Percentiles rank a stretch among this genome's conserved stretches.
Evolutionary conservation across 768 basidiomycete species (phyloP).

Genomic region (Botryobasidium botryosum): DNA sequence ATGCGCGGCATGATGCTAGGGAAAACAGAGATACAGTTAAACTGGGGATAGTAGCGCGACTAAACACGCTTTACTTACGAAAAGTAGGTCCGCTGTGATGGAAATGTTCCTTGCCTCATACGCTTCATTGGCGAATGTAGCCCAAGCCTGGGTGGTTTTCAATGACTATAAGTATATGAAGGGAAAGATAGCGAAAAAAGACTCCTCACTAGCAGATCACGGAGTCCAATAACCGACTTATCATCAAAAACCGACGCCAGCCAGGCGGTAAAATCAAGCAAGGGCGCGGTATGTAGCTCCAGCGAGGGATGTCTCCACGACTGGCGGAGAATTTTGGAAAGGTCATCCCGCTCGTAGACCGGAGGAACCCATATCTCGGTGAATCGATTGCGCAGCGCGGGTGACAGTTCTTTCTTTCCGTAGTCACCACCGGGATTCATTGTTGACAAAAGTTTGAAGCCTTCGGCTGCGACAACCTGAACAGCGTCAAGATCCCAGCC

Average conservation of each 20-base stretch:
- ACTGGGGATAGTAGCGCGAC: background rate
- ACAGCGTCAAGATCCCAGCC: constrained; percentile 54
- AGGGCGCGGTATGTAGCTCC: constrained; percentile 33
- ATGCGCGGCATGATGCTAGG: constrained; percentile 77
- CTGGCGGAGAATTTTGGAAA: constrained; percentile 56
- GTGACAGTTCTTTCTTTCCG: constrained; percentile 96
- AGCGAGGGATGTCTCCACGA: constrained; percentile 48
- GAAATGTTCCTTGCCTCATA: constrained; percentile 15
- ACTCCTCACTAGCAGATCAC: constrained; percentile 67
- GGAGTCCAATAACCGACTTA: constrained; percentile 49
- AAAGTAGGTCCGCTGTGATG: constrained; percentile 24
- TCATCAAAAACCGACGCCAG: constrained; percentile 44
- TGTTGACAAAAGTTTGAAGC: constrained; percentile 85
- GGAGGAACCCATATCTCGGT: constrained; percentile 98
- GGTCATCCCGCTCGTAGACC: constrained; percentile 53
- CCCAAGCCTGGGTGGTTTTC: constrained; percentile 59
- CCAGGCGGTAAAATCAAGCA: constrained; percentile 77
- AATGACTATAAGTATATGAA: constrained; percentile 6
- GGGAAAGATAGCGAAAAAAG: background rate
- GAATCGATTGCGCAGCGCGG: constrained; percentile 90
- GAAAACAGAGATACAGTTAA: constrained; percentile 3
- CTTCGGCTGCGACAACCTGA: constrained; percentile 40
- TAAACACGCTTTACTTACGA: constrained; percentile 33
- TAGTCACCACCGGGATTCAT: constrained; percentile 99
- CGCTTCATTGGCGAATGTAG: constrained; percentile 62